These are phyloP conservation scores for Cetradonia linearis DNA, from an alignment of 495 filamentous ascomycete species.

Conservation along the genomic window DNA sequence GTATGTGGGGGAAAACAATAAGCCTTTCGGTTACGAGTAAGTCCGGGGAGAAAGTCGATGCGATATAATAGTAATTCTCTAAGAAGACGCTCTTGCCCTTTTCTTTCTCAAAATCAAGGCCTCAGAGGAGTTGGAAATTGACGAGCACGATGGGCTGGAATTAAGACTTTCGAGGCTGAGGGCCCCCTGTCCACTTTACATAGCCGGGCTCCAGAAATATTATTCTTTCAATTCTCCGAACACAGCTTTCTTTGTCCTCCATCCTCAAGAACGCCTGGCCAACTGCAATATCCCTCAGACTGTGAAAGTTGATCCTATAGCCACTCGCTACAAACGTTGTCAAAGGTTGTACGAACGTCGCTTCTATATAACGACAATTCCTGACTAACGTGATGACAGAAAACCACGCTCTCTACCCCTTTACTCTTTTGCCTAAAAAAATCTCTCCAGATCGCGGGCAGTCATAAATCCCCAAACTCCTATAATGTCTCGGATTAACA, in stretches of 20 bases:
- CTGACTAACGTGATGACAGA: background rate
- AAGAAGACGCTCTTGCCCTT: background rate
- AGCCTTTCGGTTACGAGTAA: background rate
- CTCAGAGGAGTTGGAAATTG: background rate
- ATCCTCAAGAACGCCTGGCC: background rate
- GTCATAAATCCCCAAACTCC: background rate
- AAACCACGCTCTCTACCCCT: background rate
- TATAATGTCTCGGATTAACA: conserved; percentile 75
- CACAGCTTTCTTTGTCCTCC: background rate
- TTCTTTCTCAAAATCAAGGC: background rate
- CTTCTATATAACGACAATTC: background rate
- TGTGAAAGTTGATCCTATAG: background rate
- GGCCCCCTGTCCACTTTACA: conserved; percentile 8
- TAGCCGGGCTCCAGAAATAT: background rate
- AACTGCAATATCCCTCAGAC: background rate
- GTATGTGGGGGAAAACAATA: conserved; percentile 4
- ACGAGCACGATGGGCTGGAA: background rate
- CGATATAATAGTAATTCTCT: background rate
- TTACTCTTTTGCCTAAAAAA: background rate
- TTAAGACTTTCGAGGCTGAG: background rate
- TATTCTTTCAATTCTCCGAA: background rate
- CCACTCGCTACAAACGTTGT: background rate
- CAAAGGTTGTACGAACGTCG: background rate
- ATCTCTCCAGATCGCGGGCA: background rate
- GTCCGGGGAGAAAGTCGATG: conserved; percentile 26